These are phyloP conservation scores for Pseudonitzschia delicatissima DNA, from an alignment of 108 stramenopile genomes.

Conservation along the genomic window DNA sequence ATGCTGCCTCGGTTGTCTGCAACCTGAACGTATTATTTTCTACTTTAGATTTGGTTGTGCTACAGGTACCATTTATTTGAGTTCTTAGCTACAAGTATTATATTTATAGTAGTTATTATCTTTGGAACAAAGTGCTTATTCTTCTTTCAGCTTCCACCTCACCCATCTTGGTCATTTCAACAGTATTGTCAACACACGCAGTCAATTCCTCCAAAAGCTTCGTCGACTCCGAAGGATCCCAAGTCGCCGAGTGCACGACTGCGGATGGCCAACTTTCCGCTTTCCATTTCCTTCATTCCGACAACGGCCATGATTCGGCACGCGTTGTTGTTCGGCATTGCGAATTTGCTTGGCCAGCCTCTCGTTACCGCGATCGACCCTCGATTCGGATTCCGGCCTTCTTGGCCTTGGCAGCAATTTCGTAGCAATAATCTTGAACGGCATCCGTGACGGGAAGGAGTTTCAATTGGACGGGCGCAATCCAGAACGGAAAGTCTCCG, in stretches of 20 bases:
- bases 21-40: no score
- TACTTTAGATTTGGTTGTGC: no score
- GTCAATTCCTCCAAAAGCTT: conserved; percentile 63
- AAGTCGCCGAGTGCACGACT: conserved; percentile 85
- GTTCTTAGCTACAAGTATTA: no score
- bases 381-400: conserved; percentile 84
- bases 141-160: conserved; percentile 39
- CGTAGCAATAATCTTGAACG: conserved; percentile 82
- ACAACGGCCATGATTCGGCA: conserved; percentile 96
- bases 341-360: conserved; percentile 96
- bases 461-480: conserved; percentile 89
- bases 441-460: conserved; percentile 95
- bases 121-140: conserved; percentile 16
- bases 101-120: not conserved
- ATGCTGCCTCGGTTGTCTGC: no score
- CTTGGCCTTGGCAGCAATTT: conserved; percentile 76
- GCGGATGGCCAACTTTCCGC: conserved; percentile 79
- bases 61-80: no score
- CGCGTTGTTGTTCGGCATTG: conserved; percentile 89
- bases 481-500: conserved; percentile 95
- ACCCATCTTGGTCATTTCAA: conserved; percentile 74
- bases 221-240: conserved; percentile 78
- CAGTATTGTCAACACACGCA: conserved; percentile 59
- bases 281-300: conserved; percentile 90
- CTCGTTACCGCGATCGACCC: conserved; percentile 85